Conservation (phyloP, 1,284 basidiomycete species). For the Trichosporon sp. region DNA sequence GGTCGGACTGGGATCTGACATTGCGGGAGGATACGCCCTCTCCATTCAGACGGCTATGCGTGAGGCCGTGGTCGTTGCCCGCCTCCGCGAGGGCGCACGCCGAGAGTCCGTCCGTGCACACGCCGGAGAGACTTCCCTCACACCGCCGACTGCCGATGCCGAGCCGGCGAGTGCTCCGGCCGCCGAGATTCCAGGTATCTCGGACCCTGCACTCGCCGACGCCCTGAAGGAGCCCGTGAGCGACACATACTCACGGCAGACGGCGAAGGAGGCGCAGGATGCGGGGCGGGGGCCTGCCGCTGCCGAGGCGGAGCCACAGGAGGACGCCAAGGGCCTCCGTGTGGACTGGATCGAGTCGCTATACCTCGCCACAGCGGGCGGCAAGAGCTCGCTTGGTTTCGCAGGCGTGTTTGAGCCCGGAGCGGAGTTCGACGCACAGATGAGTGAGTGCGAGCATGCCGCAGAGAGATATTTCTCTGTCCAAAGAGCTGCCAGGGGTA, state of each 20-base stretch:
- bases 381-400: constrained; percentile 60
- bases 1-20: constrained; percentile 74
- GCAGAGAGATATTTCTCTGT: too few relatives aligned
- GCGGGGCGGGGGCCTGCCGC: background rate
- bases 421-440: constrained; percentile 72
- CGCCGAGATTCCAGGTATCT: background rate
- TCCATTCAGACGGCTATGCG: constrained; percentile 74
- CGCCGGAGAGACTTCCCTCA: constrained; percentile 10
- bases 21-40: constrained; percentile 73
- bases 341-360: constrained; percentile 74
- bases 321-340: constrained; percentile 37
- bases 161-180: background rate
- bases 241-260: background rate
- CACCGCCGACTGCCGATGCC: background rate
- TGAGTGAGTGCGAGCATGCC: too few relatives aligned
- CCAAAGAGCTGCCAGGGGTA: too few relatives aligned
- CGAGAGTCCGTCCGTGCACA: constrained; percentile 27
- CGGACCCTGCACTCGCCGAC: background rate
- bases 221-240: background rate
- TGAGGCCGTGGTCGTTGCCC: constrained; percentile 63
- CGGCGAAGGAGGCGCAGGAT: background rate
- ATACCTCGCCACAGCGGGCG: constrained; percentile 71
- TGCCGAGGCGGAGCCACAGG: background rate
- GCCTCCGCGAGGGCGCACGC: constrained; percentile 61
- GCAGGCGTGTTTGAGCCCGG: constrained; percentile 61